Evolutionary conservation across 371 early-diverging fungal species (phyloP), one percentile per base, ranked within the genome.

Genomic region (Umbelopsis sp.): DNA sequence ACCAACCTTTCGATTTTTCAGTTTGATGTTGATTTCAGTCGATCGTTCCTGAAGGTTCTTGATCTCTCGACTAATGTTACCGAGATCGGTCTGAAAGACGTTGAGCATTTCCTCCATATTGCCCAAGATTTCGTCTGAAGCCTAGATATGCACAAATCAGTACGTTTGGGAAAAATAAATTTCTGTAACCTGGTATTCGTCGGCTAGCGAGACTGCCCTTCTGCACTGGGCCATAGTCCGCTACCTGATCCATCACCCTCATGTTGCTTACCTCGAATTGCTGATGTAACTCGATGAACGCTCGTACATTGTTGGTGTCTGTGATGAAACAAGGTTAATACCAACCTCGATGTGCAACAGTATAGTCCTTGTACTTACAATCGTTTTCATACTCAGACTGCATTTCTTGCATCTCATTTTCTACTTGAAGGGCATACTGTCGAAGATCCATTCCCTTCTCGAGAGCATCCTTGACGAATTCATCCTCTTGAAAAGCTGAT

Each of bases 21-120:
- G 80, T 70, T 87, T 86, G 44, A 92, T 73, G 71, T 85, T 94
- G 92, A 96, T 92, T 5, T 81, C 74, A n/a, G 88, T 82, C 0
- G 93, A 93, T 65, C 92, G 86, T 65, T 90, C 89, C 72, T 97
- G 97, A 53, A 98, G 74, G 10, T 79, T 89, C 69, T 89, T 87
- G 51, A 98, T 98, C 69, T 97, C 97, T 18, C 83, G 81, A 68
- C 91, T 93, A 51, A 98, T 94, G 65, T 90, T 89, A 24, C 93
- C 96, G 25, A 98, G 82, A 70, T 94, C 93, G 50, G 86, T 86
- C 69, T 96, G 94, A 75, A 96, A 96, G 18, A 88, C 92, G 45
- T 80, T 86, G 44, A 97, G 76, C 29, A 95, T 77, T 48, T 80
- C 81, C 69, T 96, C 96, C 96, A 97, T 97, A 22, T 86, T 84